Base-by-base conservation (phyloP, 345 rosid genomes). In the Punica granatum region DNA sequence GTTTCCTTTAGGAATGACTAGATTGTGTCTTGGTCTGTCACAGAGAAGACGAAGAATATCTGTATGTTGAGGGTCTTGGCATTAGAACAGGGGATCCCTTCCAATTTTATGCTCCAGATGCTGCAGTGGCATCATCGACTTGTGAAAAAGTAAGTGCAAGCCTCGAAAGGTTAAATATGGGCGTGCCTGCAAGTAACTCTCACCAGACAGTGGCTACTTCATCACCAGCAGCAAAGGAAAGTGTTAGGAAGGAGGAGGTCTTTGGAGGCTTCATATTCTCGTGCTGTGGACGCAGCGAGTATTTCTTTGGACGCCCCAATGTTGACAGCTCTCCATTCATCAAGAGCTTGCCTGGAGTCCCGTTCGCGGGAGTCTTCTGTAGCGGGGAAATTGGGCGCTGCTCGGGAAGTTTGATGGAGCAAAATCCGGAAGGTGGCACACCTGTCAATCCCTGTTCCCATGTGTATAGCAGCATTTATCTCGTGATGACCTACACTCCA, bases 201-300 rank as follows among this genome's bases (percentile, higher is more conserved):
- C 56, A 26, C 44, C 43, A 48, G 19, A 65, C 31, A 64, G 65
- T 54, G 14, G 68, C 33, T 36, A 3, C 1, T 28, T 56, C 61
- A 30, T 28, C 19, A 44, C 43, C 43, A 51, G 12, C 30, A 36
- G 42, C 26, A n/a, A n/a, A n/a, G n/a, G n/a, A n/a, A n/a, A 48
- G 35, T 42, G 68, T 21, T 3, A 72, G 25, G 19, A 79, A 70
- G 62, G 65, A 33, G 30, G 85, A 84, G 77, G 76, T 79, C 34
- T 64, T 88, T 46, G 98, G 97, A 72, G 92, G 98, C 41, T 83
- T 88, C 68, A 79, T 87, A 21, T 84, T 90, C 64, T 69, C 82
- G 0, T 84, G 85, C 68, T 56, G 63, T 33, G 83, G 85, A 46
- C 92, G 97, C 0, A 84, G 92, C 13, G 77, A 71, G 9, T 71